Conservation (phyloP, 352 stramenopile species). For the Globisporangium nunn region DNA sequence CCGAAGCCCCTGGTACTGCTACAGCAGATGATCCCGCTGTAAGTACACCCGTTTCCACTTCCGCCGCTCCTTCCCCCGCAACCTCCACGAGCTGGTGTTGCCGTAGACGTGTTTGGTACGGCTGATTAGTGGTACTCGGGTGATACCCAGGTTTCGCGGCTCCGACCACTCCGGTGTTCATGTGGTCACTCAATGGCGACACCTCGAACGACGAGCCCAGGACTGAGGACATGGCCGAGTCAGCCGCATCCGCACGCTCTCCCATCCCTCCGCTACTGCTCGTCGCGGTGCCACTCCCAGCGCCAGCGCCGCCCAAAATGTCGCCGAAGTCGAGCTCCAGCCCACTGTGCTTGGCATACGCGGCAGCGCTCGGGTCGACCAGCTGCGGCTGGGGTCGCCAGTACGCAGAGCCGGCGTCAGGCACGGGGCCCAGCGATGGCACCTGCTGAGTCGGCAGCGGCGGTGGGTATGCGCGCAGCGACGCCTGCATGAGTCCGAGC, state of each 20-base stretch:
- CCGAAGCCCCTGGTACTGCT: neutral
- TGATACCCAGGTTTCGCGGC: conserved; percentile 7
- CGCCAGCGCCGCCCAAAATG: conserved; percentile 20
- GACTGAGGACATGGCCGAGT: conserved; percentile 16
- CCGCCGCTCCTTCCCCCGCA: no score
- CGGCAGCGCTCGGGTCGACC: neutral
- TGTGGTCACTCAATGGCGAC: conserved; percentile 25
- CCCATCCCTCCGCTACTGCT: neutral
- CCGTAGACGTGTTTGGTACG: conserved; percentile 7
- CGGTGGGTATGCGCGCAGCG: conserved; percentile 20
- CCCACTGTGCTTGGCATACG: conserved; percentile 13
- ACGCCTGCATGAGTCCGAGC: conserved; percentile 19
- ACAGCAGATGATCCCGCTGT: neutral
- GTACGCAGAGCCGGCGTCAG: conserved; percentile 4
- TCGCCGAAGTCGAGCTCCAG: conserved; percentile 37
- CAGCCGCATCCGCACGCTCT: neutral
- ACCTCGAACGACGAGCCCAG: conserved; percentile 31
- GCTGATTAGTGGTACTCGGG: neutral
- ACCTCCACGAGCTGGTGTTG: conserved; percentile 1
- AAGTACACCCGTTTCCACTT: neutral
- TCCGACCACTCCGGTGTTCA: conserved; percentile 6
- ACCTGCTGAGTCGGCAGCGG: conserved; percentile 9
- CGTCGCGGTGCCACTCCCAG: neutral
- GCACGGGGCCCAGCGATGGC: neutral
- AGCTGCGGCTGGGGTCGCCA: conserved; percentile 7